These are phyloP conservation scores for Apiospora hydei DNA, from an alignment of 2,329 filamentous ascomycete species.

Conservation along the genomic window DNA sequence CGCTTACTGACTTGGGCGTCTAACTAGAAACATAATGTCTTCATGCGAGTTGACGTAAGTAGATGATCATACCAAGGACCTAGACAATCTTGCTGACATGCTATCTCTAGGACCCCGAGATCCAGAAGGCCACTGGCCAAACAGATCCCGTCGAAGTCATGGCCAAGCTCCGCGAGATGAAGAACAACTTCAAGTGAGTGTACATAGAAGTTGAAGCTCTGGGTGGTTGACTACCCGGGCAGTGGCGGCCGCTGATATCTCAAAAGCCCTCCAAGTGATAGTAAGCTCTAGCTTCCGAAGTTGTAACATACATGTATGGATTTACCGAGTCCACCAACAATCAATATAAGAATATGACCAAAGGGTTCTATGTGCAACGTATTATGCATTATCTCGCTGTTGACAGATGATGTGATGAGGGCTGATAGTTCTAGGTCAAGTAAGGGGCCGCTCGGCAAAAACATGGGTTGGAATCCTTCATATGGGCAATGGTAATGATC, in stretches of 20 bases:
- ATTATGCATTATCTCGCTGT: background rate
- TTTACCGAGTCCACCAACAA: background rate
- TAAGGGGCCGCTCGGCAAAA: background rate
- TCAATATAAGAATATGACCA: background rate
- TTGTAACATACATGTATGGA: background rate
- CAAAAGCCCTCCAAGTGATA: slow-evolving; percentile 25
- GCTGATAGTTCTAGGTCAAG: background rate
- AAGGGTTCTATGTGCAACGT: background rate
- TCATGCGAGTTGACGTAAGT: slow-evolving; percentile 85
- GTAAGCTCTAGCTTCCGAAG: slow-evolving; percentile 25
- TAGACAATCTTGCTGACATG: slow-evolving; percentile 27
- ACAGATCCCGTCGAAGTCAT: slow-evolving; percentile 85
- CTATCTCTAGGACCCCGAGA: slow-evolving; percentile 71
- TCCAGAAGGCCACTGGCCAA: slow-evolving; percentile 85
- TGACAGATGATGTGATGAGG: background rate
- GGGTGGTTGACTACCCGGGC: background rate
- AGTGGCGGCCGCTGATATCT: slow-evolving; percentile 6
- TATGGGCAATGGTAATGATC: background rate
- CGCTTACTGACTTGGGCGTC: slow-evolving; percentile 27
- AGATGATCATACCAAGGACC: background rate
- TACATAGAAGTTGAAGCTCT: background rate
- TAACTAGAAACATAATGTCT: slow-evolving; percentile 85
- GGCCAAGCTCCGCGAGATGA: slow-evolving; percentile 86
- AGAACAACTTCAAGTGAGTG: slow-evolving; percentile 76
- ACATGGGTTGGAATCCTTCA: background rate